Conservation (phyloP, 2,329 filamentous ascomycete genomes). For the Aureobasidium musti region DNA sequence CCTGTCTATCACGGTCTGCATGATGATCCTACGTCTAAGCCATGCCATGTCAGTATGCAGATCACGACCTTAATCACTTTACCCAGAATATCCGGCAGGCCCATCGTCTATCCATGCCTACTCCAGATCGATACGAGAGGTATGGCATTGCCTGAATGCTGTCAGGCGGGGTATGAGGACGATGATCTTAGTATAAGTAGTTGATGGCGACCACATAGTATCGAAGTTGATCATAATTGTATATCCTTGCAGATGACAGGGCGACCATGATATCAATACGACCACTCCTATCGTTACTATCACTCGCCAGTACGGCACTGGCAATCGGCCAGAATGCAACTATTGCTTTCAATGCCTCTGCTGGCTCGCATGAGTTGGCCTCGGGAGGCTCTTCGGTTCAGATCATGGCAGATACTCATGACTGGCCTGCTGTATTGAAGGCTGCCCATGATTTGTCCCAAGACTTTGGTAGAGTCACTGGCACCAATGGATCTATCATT, state of each 20-base stretch:
- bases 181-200: conserved; percentile 3
- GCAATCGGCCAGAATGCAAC: conserved; percentile 56
- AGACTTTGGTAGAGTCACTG: conserved; percentile 72
- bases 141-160: conserved; percentile 22
- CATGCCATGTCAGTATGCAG: conserved; percentile 5
- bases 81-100: conserved; percentile 21
- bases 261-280: conserved; percentile 17
- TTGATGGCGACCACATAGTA: not conserved
- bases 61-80: conserved; percentile 16
- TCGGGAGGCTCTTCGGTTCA: conserved; percentile 45
- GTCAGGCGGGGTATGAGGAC: not conserved
- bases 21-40: conserved; percentile 19
- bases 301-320: conserved; percentile 30
- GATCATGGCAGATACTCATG: conserved; percentile 59
- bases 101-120: conserved; percentile 13
- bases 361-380: conserved; percentile 32
- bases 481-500: conserved; percentile 59
- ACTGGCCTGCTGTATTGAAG: conserved; percentile 69
- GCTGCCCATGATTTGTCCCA: conserved; percentile 66
- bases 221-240: not conserved
- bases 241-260: conserved; percentile 2
- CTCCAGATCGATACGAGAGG: conserved; percentile 15
- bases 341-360: conserved; percentile 50
- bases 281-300: conserved; percentile 17
- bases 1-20: conserved; percentile 18